Conservation (phyloP, 257 asterid species). For the Agastache rugosa region DNA sequence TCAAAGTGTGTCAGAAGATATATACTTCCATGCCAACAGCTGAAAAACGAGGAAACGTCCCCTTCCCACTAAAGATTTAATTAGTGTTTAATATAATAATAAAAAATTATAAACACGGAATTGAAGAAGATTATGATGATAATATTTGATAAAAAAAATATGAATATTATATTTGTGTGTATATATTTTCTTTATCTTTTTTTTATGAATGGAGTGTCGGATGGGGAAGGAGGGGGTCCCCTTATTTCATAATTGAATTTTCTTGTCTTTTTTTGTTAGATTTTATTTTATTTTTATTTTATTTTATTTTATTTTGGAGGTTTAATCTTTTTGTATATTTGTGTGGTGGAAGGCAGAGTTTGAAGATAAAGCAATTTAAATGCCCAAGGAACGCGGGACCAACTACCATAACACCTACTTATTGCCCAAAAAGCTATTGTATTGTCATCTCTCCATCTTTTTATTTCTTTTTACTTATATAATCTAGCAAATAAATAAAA, state of each 20-base stretch:
- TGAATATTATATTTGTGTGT: neutral
- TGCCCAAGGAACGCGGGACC: slow-evolving; percentile 67
- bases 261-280: slow-evolving; percentile 47
- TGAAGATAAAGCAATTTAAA: slow-evolving; percentile 80
- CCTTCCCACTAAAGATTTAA: slow-evolving; percentile 55
- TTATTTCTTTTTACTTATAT: neutral
- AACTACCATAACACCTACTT: slow-evolving; percentile 78
- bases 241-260: slow-evolving; percentile 67
- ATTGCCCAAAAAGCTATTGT: slow-evolving; percentile 56
- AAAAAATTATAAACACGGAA: neutral
- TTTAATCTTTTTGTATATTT: slow-evolving; percentile 39
- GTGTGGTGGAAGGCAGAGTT: slow-evolving; percentile 80
- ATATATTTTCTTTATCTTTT: neutral
- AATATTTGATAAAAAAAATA: slow-evolving; percentile 7
- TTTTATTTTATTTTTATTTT: slow-evolving; percentile 4
- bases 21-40: slow-evolving; percentile 45
- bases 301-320: slow-evolving; percentile 12
- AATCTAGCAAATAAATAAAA: neutral
- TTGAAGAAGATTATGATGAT: slow-evolving; percentile 31
- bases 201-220: slow-evolving; percentile 29
- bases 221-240: slow-evolving; percentile 46
- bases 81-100: too few species aligned
- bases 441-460: slow-evolving; percentile 39
- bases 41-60: slow-evolving; percentile 95
- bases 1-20: slow-evolving; percentile 76